phyloP scores from a whole-genome alignment of 2,329 filamentous ascomycete genomes.

The Calonectria ilicicola region DNA sequence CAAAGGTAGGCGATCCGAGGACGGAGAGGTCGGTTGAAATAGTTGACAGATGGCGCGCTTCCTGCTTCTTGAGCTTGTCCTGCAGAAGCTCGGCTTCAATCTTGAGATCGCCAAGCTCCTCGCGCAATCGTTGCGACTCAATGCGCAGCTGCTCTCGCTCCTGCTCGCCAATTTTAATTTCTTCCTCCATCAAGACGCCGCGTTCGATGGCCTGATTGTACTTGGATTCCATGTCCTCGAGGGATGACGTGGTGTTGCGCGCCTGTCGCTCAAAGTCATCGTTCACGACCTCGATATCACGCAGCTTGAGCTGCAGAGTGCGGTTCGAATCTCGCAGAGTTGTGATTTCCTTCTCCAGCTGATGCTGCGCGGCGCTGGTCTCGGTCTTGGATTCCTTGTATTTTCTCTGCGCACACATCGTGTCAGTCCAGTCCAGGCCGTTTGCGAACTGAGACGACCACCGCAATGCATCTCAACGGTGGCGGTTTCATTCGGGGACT shows the following conservation, averaged over 20 bases:
- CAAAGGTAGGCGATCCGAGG: conserved; percentile 78
- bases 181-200: conserved; percentile 92
- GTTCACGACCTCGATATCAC: conserved; percentile 97
- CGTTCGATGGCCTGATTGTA: conserved; percentile 96
- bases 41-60: conserved; percentile 67
- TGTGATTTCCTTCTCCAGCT: conserved; percentile 95
- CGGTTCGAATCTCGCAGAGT: conserved; percentile 87
- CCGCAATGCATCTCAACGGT: background rate
- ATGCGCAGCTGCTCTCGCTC: conserved; percentile 91
- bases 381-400: conserved; percentile 95
- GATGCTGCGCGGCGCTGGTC: conserved; percentile 84
- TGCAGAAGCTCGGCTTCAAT: conserved; percentile 95
- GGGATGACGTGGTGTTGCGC: conserved; percentile 92
- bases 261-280: conserved; percentile 98
- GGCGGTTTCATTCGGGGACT: background rate
- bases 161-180: conserved; percentile 90
- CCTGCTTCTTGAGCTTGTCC: conserved; percentile 87
- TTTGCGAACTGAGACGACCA: conserved; percentile 2
- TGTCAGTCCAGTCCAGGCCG: conserved; percentile 25
- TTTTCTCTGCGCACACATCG: conserved; percentile 75
- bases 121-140: conserved; percentile 87
- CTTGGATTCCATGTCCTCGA: conserved; percentile 97
- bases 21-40: conserved; percentile 73
- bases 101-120: conserved; percentile 92
- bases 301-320: conserved; percentile 82